phyloP scores from a whole-genome alignment of 371 early-diverging fungal species.

The Thermomucor indicae-seudaticae region DNA sequence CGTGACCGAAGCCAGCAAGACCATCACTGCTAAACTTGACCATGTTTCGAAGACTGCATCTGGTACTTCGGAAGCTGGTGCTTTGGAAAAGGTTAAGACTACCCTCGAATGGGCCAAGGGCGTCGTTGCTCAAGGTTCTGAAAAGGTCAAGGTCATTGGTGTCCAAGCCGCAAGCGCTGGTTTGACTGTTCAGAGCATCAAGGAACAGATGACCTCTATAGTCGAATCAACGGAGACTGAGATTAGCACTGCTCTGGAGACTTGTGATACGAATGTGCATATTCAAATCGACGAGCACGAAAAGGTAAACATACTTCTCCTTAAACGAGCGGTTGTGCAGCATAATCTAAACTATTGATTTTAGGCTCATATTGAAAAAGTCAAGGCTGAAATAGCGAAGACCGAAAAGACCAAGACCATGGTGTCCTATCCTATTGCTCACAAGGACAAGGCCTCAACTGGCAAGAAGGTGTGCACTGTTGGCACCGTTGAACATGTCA shows the following conservation, averaged over 20 bases:
- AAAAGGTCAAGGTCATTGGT: slow-evolving; percentile 6
- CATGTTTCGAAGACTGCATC: neutral
- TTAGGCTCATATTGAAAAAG: neutral
- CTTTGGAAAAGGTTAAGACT: neutral
- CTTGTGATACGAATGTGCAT: neutral
- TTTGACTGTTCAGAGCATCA: neutral
- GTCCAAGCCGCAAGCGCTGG: neutral
- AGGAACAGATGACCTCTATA: slow-evolving; percentile 19
- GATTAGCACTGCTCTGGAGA: slow-evolving; percentile 16
- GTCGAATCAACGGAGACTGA: slow-evolving; percentile 20
- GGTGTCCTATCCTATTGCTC: neutral
- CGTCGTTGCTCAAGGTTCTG: slow-evolving; percentile 1
- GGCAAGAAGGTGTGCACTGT: slow-evolving; percentile 8
- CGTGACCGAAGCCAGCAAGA: slow-evolving; percentile 16
- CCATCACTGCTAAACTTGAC: slow-evolving; percentile 3
- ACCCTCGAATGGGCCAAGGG: slow-evolving; percentile 5
- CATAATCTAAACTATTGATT: neutral
- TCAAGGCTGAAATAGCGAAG: too few species aligned
- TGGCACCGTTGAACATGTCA: slow-evolving; percentile 16
- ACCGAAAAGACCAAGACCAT: too few species aligned
- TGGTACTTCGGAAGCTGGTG: neutral
- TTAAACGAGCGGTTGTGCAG: neutral
- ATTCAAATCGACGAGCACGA: slow-evolving; percentile 1
- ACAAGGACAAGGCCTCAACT: neutral
- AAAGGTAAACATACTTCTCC: neutral